phyloP scores from a whole-genome alignment of 805 yeast genomes.

The Hemisphaericaspora nanyangensis region DNA sequence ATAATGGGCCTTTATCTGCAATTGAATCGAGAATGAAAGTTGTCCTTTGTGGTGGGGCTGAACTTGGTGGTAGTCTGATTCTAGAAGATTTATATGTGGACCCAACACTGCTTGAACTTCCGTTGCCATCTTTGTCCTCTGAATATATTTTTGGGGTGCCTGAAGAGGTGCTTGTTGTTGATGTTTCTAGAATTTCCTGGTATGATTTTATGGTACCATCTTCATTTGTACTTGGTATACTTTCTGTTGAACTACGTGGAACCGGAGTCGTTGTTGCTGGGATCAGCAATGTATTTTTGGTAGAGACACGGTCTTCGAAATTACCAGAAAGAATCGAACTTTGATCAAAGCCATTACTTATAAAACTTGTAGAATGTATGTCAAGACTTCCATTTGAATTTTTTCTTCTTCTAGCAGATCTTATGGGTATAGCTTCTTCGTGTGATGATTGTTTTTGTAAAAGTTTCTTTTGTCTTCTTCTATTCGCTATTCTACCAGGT shows the following conservation, averaged over 20 bases:
- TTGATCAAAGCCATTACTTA: no score
- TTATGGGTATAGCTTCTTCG: conserved; percentile 17
- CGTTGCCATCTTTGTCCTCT: not conserved
- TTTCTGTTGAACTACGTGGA: not conserved
- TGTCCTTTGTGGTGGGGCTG: not conserved
- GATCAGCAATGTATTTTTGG: no score
- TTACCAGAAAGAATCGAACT: no score
- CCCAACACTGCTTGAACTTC: conserved; percentile 9
- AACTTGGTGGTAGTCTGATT: conserved; percentile 7
- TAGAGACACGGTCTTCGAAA: no score
- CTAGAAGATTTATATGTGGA: conserved; percentile 7
- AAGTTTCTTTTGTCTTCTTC: no score
- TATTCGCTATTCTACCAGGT: no score
- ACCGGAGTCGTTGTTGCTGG: no score
- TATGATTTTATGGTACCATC: not conserved
- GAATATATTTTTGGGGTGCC: not conserved
- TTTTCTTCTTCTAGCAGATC: conserved; percentile 19
- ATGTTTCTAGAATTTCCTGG: not conserved
- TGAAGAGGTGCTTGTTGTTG: not conserved
- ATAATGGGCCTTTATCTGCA: not conserved
- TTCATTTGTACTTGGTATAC: not conserved
- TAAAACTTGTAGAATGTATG: no score
- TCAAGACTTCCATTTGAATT: conserved; percentile 11
- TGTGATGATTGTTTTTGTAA: no score
- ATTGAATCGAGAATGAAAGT: not conserved